Evolutionary conservation across 2,329 filamentous ascomycete species (phyloP), one percentile per base, ranked within the genome.

Genomic region (Ilyonectria robusta): DNA sequence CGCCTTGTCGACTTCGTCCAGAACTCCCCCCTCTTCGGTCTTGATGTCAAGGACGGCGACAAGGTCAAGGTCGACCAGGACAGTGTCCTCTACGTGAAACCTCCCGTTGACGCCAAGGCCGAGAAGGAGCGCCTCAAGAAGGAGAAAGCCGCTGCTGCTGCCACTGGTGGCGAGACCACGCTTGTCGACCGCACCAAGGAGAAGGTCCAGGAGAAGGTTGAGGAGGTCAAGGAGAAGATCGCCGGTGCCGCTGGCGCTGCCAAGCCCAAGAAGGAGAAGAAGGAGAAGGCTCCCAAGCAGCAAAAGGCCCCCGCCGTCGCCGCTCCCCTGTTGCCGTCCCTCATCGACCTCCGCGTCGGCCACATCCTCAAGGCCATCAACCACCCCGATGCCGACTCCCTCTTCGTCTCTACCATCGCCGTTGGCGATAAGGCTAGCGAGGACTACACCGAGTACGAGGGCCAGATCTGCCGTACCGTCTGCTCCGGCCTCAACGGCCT

Each of bases 111-210:
- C 73, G 90, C 93, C 76, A 97, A 97, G 87, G 94, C 94, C 63
- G 95, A 98, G 87, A 98, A 98, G 86, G 95, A 98, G 87, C 91
- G 92, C 54, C 89, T 95, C 83, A 98, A 97, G 92, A 97, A 97
- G 86, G 94, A 97, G 84, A 97, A 97, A 87, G 93, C 92, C 33
- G 90, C 89, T 15, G 88, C 87, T 1, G 88, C 87, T 2, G 87
- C 86, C 6, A 85, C 84, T 10, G 87, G 86, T 13, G 83, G 79
- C 46, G 83, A 83, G 59, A 80, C 84, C 63, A 83, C 83, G 2
- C 79, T 91, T 35, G 85, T 85, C 46, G 89, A 91, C 75, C 87
- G 88, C 65, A 89, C 88, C 74, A 91, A 91, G 83, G 87, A 86
- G 56, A 85, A 87, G 75, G 85, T 83, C 59, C 86, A 88, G 78